Conservation (phyloP, 2,329 filamentous ascomycete genomes). For the Gaeumannomyces sp. region DNA sequence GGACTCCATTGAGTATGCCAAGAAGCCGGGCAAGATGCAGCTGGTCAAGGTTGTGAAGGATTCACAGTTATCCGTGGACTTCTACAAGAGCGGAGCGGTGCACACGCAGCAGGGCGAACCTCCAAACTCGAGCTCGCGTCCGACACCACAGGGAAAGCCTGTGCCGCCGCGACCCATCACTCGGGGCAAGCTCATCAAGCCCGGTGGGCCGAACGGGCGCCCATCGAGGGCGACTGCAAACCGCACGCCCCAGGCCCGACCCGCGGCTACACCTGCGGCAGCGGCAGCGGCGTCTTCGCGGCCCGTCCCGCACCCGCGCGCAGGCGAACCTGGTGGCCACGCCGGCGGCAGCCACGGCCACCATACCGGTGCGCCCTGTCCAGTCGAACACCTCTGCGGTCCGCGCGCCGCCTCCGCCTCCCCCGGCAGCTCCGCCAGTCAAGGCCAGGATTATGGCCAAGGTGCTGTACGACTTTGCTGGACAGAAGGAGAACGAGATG, state of each 20-base stretch:
- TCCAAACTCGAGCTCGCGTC: conserved; percentile 72
- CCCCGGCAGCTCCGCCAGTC: conserved; percentile 59
- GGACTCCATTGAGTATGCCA: conserved; percentile 89
- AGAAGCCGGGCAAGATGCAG: conserved; percentile 92
- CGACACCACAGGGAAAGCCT: conserved; percentile 81
- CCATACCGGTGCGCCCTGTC: conserved; percentile 43
- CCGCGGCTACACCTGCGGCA: conserved; percentile 28
- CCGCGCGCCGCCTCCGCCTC: conserved; percentile 58
- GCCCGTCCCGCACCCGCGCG: conserved; percentile 20
- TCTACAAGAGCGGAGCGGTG: conserved; percentile 89
- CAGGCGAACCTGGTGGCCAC: conserved; percentile 12
- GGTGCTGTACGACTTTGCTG: conserved; percentile 86
- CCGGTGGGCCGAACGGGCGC: conserved; percentile 76
- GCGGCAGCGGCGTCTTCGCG: conserved; percentile 13
- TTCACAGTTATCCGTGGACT: conserved; percentile 66
- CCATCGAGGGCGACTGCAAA: conserved; percentile 61
- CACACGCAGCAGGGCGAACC: conserved; percentile 83
- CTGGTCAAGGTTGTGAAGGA: conserved; percentile 88
- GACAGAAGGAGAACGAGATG: conserved; percentile 79
- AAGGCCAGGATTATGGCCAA: conserved; percentile 73
- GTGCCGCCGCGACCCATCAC: conserved; percentile 87
- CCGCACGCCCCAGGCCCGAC: conserved; percentile 38
- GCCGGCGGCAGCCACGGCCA: conserved; percentile 21
- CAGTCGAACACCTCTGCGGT: conserved; percentile 44
- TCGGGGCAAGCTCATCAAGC: conserved; percentile 84